Percentiles rank a stretch among this genome's conserved stretches.
These are phyloP conservation scores for Cutaneotrichosporon dermatis DNA, from an alignment of 1,284 basidiomycete genomes.

Conservation along the genomic window DNA sequence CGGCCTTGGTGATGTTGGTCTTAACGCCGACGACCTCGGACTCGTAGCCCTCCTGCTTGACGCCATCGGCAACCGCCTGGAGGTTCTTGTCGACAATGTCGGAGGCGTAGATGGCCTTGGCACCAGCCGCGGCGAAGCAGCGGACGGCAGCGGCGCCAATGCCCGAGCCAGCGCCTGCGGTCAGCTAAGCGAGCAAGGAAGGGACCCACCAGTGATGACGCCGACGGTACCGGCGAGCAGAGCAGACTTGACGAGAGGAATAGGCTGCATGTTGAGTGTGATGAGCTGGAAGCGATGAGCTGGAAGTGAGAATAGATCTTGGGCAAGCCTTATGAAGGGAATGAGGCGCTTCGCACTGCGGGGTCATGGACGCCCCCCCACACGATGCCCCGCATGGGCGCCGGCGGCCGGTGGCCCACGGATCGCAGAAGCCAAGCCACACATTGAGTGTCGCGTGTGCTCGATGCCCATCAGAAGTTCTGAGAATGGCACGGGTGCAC, in stretches of 20 bases:
- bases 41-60: slow-evolving; percentile 8
- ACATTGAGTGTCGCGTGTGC: too few species aligned
- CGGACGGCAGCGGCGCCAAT: slow-evolving; percentile 15
- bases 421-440: too few species aligned
- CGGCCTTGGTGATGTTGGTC: slow-evolving; percentile 13
- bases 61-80: background rate
- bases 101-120: slow-evolving; percentile 10
- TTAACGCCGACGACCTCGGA: slow-evolving; percentile 9
- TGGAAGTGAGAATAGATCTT: too few species aligned
- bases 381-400: too few species aligned
- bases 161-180: slow-evolving; percentile 10
- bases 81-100: background rate
- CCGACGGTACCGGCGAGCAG: slow-evolving; percentile 13
- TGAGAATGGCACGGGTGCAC: too few species aligned
- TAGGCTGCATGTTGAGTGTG: too few species aligned
- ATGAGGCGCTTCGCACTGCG: too few species aligned
- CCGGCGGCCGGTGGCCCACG: too few species aligned
- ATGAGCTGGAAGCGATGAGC: too few species aligned
- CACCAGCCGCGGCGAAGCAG: slow-evolving; percentile 12
- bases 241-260: background rate
- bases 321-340: too few species aligned
- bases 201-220: slow-evolving; percentile 11
- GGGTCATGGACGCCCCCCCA: too few species aligned
- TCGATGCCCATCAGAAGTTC: too few species aligned
- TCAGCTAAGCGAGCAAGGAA: background rate